Percentiles rank a stretch among this genome's conserved stretches.
Conservation (phyloP, 306 rosid species). For the Psophocarpus tetragonolobus region DNA sequence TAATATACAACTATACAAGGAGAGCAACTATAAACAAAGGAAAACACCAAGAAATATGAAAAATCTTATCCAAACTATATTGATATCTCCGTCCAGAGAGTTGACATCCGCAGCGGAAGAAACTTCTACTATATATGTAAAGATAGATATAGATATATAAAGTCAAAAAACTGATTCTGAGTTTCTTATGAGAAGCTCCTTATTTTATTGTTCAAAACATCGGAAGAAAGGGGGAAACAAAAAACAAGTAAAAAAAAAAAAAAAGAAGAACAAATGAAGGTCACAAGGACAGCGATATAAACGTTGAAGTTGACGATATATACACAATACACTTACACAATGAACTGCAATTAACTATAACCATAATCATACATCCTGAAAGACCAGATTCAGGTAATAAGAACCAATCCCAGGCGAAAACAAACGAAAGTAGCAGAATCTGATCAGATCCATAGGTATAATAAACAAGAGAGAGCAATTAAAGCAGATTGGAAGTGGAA, state of each 20-base stretch:
- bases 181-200: constrained; percentile 13
- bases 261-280: not conserved
- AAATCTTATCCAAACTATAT: not conserved
- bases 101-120: constrained; percentile 5
- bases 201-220: not conserved
- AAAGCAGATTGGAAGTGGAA: constrained; percentile 12
- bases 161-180: constrained; percentile 13
- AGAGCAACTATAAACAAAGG: not conserved
- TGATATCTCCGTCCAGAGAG: not conserved
- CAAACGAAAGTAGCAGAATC: constrained; percentile 6
- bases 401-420: constrained; percentile 14
- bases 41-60: not conserved
- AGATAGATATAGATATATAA: not conserved
- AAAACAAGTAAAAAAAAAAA: not conserved
- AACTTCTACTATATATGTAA: not conserved
- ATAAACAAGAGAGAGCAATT: not conserved
- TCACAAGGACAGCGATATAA: not conserved
- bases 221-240: not conserved
- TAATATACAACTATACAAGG: constrained; percentile 8
- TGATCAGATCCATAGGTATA: constrained; percentile 47
- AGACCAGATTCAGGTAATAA: not conserved
- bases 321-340: not conserved
- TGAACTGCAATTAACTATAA: not conserved
- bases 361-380: not conserved
- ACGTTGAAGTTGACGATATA: constrained; percentile 11